phyloP scores from a whole-genome alignment of 192 early-diverging fungal genomes.

The Umbelopsis vinacea region DNA sequence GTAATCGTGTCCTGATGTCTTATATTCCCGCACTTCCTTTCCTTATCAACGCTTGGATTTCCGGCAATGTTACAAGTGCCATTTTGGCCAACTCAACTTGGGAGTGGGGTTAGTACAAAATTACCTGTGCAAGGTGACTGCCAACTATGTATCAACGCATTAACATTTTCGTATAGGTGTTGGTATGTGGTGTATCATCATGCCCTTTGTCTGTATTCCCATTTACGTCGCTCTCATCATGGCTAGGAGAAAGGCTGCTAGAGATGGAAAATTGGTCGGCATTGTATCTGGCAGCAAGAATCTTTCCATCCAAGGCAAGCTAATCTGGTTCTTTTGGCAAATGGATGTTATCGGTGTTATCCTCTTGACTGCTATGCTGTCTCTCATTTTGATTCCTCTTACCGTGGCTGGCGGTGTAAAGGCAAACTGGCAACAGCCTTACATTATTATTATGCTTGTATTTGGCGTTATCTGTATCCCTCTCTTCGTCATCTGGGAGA shows the following conservation, averaged over 20 bases:
- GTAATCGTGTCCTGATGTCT: constrained; percentile 17
- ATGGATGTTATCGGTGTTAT: constrained; percentile 19
- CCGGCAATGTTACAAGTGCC: constrained; percentile 3
- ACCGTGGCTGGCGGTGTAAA: constrained; percentile 2
- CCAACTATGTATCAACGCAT: too few species aligned
- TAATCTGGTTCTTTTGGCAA: constrained; percentile 19
- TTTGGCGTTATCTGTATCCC: not conserved
- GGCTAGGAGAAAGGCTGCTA: constrained; percentile 7
- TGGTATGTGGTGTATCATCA: constrained; percentile 22
- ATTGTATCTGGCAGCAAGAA: not conserved
- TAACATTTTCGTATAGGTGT: not conserved
- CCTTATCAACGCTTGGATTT: constrained; percentile 8
- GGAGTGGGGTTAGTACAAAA: not conserved
- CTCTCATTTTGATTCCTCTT: constrained; percentile 2
- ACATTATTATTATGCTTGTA: constrained; percentile 13
- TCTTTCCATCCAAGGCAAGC: not conserved
- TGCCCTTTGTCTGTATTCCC: not conserved
- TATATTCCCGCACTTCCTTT: constrained; percentile 19
- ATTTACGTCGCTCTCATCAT: constrained; percentile 8
- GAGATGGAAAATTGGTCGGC: not conserved
- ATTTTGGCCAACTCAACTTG: constrained; percentile 19
- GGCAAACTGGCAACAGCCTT: not conserved
- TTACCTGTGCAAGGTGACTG: too few species aligned
- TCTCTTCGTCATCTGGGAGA: constrained; percentile 2
- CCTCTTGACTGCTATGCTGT: constrained; percentile 7